Evolutionary conservation across 2,329 filamentous ascomycete species (phyloP).

Genomic region (Torrubiellomyces zombiae): DNA sequence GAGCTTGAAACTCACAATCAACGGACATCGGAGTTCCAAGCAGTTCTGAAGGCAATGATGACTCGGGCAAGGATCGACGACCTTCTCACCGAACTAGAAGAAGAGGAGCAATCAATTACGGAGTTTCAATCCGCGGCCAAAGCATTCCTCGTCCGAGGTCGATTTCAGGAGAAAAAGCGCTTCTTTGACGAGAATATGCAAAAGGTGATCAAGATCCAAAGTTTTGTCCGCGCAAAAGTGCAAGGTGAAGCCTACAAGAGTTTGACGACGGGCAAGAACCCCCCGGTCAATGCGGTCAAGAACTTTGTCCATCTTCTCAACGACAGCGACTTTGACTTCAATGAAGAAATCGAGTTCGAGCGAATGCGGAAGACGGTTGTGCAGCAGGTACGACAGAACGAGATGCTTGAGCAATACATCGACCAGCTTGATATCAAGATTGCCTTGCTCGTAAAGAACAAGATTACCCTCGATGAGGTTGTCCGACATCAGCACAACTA

Average conservation of each 20-base stretch:
- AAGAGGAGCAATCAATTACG: constrained; percentile 60
- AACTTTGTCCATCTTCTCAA: constrained; percentile 96
- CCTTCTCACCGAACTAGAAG: constrained; percentile 61
- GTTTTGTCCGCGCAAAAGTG: constrained; percentile 83
- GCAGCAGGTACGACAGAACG: constrained; percentile 91
- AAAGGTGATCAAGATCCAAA: constrained; percentile 97
- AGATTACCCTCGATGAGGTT: constrained; percentile 95
- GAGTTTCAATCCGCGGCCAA: constrained; percentile 60
- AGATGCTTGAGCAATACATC: constrained; percentile 94
- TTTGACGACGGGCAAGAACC: constrained; percentile 88
- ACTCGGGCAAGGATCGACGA: constrained; percentile 57
- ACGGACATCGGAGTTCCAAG: constrained; percentile 55
- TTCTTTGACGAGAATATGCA: constrained; percentile 96
- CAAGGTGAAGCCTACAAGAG: constrained; percentile 98
- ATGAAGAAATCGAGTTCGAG: constrained; percentile 96
- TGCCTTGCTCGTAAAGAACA: constrained; percentile 94
- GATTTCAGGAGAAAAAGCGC: constrained; percentile 69
- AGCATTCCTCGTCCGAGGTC: constrained; percentile 55
- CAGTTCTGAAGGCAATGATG: constrained; percentile 62
- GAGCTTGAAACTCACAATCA: constrained; percentile 53
- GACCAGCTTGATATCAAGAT: constrained; percentile 99
- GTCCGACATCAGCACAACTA: constrained; percentile 94
- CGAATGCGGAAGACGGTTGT: constrained; percentile 88
- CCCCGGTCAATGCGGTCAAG: constrained; percentile 90
- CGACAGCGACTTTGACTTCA: constrained; percentile 97